These are phyloP conservation scores for Evansstolkia leycettana DNA, from an alignment of 495 filamentous ascomycete genomes.

Conservation along the genomic window DNA sequence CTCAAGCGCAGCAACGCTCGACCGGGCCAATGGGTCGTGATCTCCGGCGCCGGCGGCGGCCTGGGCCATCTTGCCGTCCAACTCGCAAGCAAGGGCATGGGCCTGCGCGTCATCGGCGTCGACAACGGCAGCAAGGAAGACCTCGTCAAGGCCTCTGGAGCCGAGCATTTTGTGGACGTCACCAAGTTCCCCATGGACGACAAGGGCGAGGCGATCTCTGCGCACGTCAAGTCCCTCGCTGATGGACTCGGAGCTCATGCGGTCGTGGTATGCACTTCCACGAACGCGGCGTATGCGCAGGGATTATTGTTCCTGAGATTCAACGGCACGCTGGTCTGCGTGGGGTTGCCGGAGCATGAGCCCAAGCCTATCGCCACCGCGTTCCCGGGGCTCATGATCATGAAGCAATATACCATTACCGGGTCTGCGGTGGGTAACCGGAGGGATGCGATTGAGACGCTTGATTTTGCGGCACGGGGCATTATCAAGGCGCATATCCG, in stretches of 20 bases:
- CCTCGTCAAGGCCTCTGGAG: slow-evolving; percentile 46
- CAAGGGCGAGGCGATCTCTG: slow-evolving; percentile 30
- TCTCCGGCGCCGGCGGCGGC: slow-evolving; percentile 57
- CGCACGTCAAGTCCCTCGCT: slow-evolving; percentile 45
- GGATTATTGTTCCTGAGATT: slow-evolving; percentile 47
- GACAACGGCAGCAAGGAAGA: slow-evolving; percentile 52
- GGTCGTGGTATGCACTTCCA: slow-evolving; percentile 51
- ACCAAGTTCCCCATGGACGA: slow-evolving; percentile 42
- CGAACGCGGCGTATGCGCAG: slow-evolving; percentile 53
- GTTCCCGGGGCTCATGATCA: slow-evolving; percentile 37
- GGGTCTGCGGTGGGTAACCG: slow-evolving; percentile 54
- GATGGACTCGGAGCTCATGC: slow-evolving; percentile 52
- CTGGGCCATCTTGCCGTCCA: slow-evolving; percentile 57
- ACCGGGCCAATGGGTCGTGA: slow-evolving; percentile 51
- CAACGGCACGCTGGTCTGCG: slow-evolving; percentile 51
- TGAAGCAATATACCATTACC: slow-evolving; percentile 41
- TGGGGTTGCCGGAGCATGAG: slow-evolving; percentile 55
- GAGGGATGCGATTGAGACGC: slow-evolving; percentile 50
- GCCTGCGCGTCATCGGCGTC: slow-evolving; percentile 54
- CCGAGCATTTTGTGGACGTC: slow-evolving; percentile 57
- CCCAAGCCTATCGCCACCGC: slow-evolving; percentile 44
- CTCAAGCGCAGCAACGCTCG: slow-evolving; percentile 45
- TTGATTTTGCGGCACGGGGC: slow-evolving; percentile 51
- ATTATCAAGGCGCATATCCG: slow-evolving; percentile 48
- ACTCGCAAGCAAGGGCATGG: slow-evolving; percentile 50